Conservation (phyloP, 768 basidiomycete genomes). For the Mycena olivaceomarginata region DNA sequence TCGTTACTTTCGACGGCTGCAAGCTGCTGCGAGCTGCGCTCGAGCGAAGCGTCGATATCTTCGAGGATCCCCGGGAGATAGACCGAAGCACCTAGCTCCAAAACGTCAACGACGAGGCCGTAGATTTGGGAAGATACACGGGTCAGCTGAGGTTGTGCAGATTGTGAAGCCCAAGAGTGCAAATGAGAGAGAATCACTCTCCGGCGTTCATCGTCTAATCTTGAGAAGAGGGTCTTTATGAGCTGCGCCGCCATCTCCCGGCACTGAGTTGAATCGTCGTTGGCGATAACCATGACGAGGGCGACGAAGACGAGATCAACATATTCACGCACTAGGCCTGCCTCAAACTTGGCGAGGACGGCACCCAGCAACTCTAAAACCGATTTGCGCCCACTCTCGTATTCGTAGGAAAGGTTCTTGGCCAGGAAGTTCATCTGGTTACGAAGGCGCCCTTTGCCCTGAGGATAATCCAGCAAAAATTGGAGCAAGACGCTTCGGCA, state of each 20-base stretch:
- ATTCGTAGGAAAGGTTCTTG: constrained; percentile 92
- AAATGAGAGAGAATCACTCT: constrained; percentile 80
- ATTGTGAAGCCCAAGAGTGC: constrained; percentile 86
- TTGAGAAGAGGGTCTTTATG: constrained; percentile 83
- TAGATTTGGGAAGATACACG: constrained; percentile 90
- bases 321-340: constrained; percentile 83
- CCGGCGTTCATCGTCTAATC: constrained; percentile 78
- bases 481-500: constrained; percentile 93
- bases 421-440: constrained; percentile 94
- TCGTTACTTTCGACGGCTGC: constrained; percentile 62
- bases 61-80: constrained; percentile 71
- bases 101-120: constrained; percentile 85
- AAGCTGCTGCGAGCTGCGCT: constrained; percentile 63
- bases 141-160: constrained; percentile 74
- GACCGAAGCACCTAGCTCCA: constrained; percentile 67
- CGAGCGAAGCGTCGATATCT: constrained; percentile 72
- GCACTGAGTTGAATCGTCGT: constrained; percentile 94
- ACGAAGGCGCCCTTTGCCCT: constrained; percentile 92
- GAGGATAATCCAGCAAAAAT: constrained; percentile 98
- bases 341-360: constrained; percentile 89
- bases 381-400: constrained; percentile 94
- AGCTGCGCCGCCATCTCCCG: constrained; percentile 92
- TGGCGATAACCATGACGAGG: constrained; percentile 94
- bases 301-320: constrained; percentile 93
- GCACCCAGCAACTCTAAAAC: constrained; percentile 95